phyloP scores from a whole-genome alignment of 202 grass and related monocot species.

The Panicum hallii region DNA sequence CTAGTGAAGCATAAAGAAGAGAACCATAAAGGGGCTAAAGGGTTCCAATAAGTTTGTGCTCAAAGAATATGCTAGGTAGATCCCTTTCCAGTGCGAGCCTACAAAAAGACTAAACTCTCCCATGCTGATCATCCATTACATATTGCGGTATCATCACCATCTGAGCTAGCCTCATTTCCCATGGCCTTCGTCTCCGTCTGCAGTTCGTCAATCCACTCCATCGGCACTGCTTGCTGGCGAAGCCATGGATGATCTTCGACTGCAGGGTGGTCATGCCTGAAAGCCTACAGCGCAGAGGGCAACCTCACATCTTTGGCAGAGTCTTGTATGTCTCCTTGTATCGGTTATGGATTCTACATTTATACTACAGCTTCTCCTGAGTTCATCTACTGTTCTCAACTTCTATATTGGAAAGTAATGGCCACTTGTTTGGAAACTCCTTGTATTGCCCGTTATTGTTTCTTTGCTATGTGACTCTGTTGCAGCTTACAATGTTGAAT shows the following conservation, averaged over 20 bases:
- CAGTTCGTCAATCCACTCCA: background rate
- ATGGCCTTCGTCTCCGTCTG: constrained; percentile 27
- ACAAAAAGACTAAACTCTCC: constrained; percentile 46
- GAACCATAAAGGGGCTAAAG: constrained; percentile 35
- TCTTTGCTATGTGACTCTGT: background rate
- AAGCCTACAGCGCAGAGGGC: constrained; percentile 44
- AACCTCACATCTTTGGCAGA: constrained; percentile 61
- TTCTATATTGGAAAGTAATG: constrained; percentile 17
- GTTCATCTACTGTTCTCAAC: constrained; percentile 24
- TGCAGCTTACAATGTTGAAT: background rate
- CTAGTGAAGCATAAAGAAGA: constrained; percentile 47
- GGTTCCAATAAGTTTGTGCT: constrained; percentile 46
- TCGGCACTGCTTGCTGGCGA: background rate
- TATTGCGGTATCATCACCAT: constrained; percentile 7
- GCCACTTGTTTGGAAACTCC: background rate
- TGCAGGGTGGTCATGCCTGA: constrained; percentile 3
- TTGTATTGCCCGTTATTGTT: constrained; percentile 18
- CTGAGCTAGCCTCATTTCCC: constrained; percentile 5
- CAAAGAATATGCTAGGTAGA: constrained; percentile 55
- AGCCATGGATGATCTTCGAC: constrained; percentile 39
- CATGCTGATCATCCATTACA: constrained; percentile 34
- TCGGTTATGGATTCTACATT: constrained; percentile 5
- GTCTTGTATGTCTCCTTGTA: constrained; percentile 34
- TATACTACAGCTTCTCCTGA: constrained; percentile 26
- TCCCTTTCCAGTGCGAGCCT: constrained; percentile 53